These are phyloP conservation scores for Stagonosporopsis rhizophila DNA, from an alignment of 2,329 filamentous ascomycete genomes.

Conservation along the genomic window DNA sequence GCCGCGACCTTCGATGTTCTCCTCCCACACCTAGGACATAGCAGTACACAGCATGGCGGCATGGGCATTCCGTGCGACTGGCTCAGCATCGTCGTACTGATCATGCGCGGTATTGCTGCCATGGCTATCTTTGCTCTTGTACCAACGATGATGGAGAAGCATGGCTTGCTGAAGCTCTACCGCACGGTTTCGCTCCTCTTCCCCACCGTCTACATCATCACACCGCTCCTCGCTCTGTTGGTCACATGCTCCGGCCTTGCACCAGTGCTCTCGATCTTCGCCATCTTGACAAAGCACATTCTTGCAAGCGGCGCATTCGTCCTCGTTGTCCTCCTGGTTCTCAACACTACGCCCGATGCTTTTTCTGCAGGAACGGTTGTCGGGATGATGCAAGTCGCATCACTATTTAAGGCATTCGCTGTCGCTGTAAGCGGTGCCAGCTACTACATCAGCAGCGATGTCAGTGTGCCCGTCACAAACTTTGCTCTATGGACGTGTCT, in stretches of 20 bases:
- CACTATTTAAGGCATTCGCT: conserved; percentile 56
- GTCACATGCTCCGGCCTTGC: conserved; percentile 46
- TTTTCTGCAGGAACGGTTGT: conserved; percentile 56
- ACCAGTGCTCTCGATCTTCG: conserved; percentile 48
- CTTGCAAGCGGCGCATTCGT: conserved; percentile 53
- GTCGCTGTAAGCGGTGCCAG: conserved; percentile 55
- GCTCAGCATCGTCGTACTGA: conserved; percentile 52
- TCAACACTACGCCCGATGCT: conserved; percentile 57
- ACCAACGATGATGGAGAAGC: conserved; percentile 46
- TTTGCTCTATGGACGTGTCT: conserved; percentile 55
- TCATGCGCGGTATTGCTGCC: conserved; percentile 52
- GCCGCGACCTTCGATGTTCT: conserved; percentile 60
- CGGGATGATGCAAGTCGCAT: conserved; percentile 57
- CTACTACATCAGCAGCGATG: conserved; percentile 55
- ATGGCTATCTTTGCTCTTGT: conserved; percentile 48
- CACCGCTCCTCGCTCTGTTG: conserved; percentile 49
- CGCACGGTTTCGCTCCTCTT: conserved; percentile 51
- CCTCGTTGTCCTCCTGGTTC: conserved; percentile 55
- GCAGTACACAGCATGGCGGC: conserved; percentile 52
- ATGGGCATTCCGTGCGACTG: conserved; percentile 57
- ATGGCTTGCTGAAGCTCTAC: conserved; percentile 54
- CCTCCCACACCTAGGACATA: conserved; percentile 57
- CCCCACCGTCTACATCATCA: conserved; percentile 50
- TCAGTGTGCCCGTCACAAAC: conserved; percentile 54
- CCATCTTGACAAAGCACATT: conserved; percentile 54